These are phyloP conservation scores for Hirschfeldia incana DNA, from an alignment of 345 rosid species.

Conservation along the genomic window DNA sequence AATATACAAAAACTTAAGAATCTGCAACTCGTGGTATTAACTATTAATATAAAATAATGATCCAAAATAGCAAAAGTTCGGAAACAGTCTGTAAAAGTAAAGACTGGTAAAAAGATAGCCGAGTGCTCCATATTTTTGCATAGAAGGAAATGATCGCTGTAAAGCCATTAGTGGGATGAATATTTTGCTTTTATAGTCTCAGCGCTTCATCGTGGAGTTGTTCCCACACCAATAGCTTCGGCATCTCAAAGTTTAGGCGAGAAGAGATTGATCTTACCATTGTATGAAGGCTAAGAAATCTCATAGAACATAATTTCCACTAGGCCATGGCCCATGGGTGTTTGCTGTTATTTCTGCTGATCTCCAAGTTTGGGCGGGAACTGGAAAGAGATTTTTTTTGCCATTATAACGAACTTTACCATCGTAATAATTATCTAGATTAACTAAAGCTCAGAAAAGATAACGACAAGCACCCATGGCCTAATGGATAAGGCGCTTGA, in stretches of 20 bases:
- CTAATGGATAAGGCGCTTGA: slow-evolving; percentile 46
- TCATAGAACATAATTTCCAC: neutral
- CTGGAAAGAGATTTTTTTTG: neutral
- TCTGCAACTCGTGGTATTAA: neutral
- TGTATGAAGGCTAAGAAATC: neutral
- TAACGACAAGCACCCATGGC: slow-evolving; percentile 31
- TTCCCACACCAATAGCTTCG: slow-evolving; percentile 42
- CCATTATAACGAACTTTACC: neutral
- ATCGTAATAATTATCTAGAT: neutral
- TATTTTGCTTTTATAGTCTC: slow-evolving; percentile 32
- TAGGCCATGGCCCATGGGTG: neutral
- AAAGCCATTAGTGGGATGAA: slow-evolving; percentile 44
- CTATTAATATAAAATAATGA: neutral
- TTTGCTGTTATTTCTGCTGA: neutral
- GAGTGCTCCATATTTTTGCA: slow-evolving; percentile 51
- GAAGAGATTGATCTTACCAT: slow-evolving; percentile 19
- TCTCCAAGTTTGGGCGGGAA: neutral
- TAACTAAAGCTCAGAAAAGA: neutral
- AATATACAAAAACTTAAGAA: too few species aligned
- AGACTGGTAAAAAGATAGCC: slow-evolving; percentile 27
- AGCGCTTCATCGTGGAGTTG: slow-evolving; percentile 40
- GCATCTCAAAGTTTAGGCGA: slow-evolving; percentile 14
- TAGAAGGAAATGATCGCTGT: slow-evolving; percentile 48
- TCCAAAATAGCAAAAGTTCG: neutral
- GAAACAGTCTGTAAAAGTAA: neutral